Percentiles rank a stretch among this genome's conserved stretches.
Conservation (phyloP, 2,329 filamentous ascomycete species). For the Mariannaea elegans region DNA sequence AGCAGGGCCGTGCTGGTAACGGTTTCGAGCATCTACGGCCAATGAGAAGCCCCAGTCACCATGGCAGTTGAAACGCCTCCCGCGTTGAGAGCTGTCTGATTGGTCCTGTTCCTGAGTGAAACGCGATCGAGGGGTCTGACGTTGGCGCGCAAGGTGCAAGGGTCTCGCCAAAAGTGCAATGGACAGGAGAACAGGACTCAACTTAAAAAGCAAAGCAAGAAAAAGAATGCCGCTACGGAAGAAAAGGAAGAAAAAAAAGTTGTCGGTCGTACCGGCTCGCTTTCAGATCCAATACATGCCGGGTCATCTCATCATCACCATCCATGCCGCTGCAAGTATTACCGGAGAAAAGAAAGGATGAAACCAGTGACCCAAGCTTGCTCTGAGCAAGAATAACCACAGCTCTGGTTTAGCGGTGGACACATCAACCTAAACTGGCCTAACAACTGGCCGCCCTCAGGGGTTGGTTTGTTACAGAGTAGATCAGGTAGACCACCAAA, state of each 20-base stretch:
- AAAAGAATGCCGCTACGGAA: too few relatives aligned
- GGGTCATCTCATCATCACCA: too few relatives aligned
- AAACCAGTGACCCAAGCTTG: too few relatives aligned
- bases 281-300: too few relatives aligned
- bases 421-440: not conserved
- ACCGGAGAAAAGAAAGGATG: too few relatives aligned
- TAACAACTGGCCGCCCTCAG: not conserved
- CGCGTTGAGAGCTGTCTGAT: conserved; percentile 28
- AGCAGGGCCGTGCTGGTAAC: not conserved
- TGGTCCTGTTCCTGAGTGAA: conserved; percentile 36
- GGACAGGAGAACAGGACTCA: not conserved
- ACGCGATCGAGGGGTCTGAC: conserved; percentile 18
- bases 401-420: conserved; percentile 16
- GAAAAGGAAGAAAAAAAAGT: too few relatives aligned
- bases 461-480: not conserved
- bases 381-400: too few relatives aligned
- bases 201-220: not conserved
- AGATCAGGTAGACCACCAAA: not conserved
- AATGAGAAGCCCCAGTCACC: conserved; percentile 24
- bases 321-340: too few relatives aligned
- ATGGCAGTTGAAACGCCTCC: conserved; percentile 34
- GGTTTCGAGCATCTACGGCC: conserved; percentile 11
- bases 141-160: conserved; percentile 29
- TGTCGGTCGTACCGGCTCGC: too few relatives aligned
- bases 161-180: too few relatives aligned